A percentile compares a stretch with the other conserved stretches of the same genome.
Evolutionary conservation across 306 rosid species (phyloP).

Genomic region (Lupinus albus): DNA sequence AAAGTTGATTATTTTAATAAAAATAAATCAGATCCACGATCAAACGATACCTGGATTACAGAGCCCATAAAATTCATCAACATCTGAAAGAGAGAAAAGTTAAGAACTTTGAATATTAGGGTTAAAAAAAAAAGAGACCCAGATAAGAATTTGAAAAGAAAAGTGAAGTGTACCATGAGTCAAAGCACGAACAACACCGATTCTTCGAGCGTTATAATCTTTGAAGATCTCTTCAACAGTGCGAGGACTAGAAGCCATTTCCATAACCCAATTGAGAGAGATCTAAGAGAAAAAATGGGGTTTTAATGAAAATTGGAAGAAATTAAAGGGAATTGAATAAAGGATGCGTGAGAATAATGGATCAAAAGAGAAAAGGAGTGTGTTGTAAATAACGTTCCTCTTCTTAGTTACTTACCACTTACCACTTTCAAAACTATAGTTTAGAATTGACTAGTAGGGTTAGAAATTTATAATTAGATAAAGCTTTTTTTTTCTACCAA

Average conservation of each 20-base stretch:
- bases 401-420: too few relatives aligned
- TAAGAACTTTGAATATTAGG: slow-evolving; percentile 20
- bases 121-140: neutral
- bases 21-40: slow-evolving; percentile 42
- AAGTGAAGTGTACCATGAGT: slow-evolving; percentile 53
- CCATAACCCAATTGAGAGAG: slow-evolving; percentile 52
- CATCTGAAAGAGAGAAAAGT: slow-evolving; percentile 59
- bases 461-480: too few relatives aligned
- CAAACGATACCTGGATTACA: slow-evolving; percentile 83
- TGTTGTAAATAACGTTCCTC: too few relatives aligned
- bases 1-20: neutral
- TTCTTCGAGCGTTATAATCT: slow-evolving; percentile 76
- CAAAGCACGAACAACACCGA: slow-evolving; percentile 80
- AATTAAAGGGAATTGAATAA: slow-evolving; percentile 25
- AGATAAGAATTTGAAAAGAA: slow-evolving; percentile 25
- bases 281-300: neutral
- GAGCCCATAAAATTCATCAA: slow-evolving; percentile 82
- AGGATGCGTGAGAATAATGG: too few relatives aligned
- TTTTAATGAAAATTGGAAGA: neutral
- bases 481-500: too few relatives aligned
- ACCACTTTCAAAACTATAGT: too few relatives aligned
- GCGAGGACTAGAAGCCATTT: slow-evolving; percentile 77
- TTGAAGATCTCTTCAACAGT: slow-evolving; percentile 97
- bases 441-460: too few relatives aligned
- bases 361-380: too few relatives aligned